Percentiles rank a stretch among this genome's conserved stretches.
Conservation (phyloP, 257 asterid species). For the Nicotiana paniculata region DNA sequence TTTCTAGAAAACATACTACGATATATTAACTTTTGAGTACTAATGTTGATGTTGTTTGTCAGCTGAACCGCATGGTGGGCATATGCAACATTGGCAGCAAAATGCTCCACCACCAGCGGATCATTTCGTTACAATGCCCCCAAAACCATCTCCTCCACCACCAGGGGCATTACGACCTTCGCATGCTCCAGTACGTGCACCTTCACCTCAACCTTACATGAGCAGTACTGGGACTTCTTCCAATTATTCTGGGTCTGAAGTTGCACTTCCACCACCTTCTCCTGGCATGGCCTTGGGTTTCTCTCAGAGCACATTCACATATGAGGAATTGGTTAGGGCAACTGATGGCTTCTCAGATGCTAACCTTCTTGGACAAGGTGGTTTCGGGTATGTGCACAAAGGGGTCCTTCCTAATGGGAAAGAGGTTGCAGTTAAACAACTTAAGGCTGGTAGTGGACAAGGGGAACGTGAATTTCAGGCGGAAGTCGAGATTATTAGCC, state of each 20-base stretch:
- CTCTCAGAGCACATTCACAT: constrained; percentile 63
- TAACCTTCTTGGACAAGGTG: constrained; percentile 95
- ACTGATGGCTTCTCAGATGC: constrained; percentile 89
- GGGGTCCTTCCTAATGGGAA: constrained; percentile 83
- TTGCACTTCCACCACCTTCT: constrained; percentile 56
- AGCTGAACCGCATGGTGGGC: constrained; percentile 26
- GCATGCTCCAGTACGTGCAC: constrained; percentile 32
- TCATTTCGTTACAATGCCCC: constrained; percentile 19
- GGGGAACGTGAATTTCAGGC: constrained; percentile 95
- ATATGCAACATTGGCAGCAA: constrained; percentile 24
- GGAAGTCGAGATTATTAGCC: constrained; percentile 90
- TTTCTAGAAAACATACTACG: no score
- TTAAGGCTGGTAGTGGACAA: constrained; percentile 92
- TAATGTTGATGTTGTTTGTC: constrained; percentile 9
- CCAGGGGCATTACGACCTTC: constrained; percentile 17
- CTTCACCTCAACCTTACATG: constrained; percentile 32
- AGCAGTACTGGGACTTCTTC: constrained; percentile 79
- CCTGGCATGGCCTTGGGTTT: constrained; percentile 57
- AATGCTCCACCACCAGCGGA: constrained; percentile 21
- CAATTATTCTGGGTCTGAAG: constrained; percentile 52
- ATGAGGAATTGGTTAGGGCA: constrained; percentile 80
- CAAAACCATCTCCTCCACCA: constrained; percentile 22
- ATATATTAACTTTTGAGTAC: no score
- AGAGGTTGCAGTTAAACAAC: constrained; percentile 83
- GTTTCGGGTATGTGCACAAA: constrained; percentile 86